phyloP scores from a whole-genome alignment of 2,329 filamentous ascomycete species.

The Mycosphaerella sp. region DNA sequence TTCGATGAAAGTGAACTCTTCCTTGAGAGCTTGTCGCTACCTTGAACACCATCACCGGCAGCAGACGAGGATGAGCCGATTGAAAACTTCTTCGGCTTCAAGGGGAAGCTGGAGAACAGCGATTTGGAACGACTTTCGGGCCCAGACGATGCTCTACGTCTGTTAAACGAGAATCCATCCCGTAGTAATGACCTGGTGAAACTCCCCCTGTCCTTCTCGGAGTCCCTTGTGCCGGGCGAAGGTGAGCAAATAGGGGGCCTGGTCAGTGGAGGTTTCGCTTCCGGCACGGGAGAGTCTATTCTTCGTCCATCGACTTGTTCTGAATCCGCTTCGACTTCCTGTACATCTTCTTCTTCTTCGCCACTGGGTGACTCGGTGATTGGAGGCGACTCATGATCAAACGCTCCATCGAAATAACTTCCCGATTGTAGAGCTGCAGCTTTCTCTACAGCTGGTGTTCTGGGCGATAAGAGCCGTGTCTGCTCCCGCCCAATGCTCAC shows the following conservation, averaged over 20 bases:
- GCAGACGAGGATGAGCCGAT: constrained; percentile 25
- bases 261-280: not conserved
- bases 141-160: constrained; percentile 38
- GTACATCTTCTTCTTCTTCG: not conserved
- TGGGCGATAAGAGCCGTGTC: constrained; percentile 50
- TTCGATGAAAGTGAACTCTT: not conserved
- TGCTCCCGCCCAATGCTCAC: constrained; percentile 55
- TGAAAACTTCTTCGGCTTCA: constrained; percentile 29
- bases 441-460: constrained; percentile 54
- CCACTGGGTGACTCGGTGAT: constrained; percentile 9
- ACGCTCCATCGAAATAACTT: constrained; percentile 39
- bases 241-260: constrained; percentile 27
- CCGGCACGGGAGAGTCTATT: constrained; percentile 7
- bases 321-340: not conserved
- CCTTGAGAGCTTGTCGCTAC: not conserved
- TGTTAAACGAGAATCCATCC: constrained; percentile 35
- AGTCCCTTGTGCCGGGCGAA: constrained; percentile 38
- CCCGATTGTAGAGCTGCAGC: constrained; percentile 46
- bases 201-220: constrained; percentile 29
- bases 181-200: constrained; percentile 32
- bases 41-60: constrained; percentile 6
- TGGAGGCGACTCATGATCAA: not conserved
- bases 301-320: not conserved
- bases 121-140: constrained; percentile 29
- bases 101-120: constrained; percentile 27